phyloP scores from a whole-genome alignment of 2,329 filamentous ascomycete species.

The Botrytis fabae region DNA sequence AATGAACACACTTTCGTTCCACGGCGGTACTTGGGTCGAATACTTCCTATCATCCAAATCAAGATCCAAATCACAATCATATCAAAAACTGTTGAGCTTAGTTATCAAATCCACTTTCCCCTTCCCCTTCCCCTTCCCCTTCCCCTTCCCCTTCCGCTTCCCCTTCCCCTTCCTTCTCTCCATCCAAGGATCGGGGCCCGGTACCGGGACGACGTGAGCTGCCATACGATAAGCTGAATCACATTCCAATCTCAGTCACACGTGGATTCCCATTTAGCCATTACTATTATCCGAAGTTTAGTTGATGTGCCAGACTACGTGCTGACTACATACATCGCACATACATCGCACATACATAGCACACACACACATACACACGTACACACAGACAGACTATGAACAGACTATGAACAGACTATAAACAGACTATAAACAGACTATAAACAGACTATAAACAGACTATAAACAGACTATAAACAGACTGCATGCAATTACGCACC shows the following conservation, averaged over 20 bases:
- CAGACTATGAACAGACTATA: no score
- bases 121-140: neutral
- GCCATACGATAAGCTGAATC: neutral
- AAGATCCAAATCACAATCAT: neutral
- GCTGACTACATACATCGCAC: neutral
- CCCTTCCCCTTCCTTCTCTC: no score
- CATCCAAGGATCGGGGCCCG: neutral
- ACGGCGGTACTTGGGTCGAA: neutral
- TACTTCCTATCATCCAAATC: neutral
- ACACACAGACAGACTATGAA: no score
- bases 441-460: no score
- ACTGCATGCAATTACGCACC: neutral
- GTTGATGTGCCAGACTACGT: neutral
- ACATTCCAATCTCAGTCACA: neutral
- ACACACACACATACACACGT: no score
- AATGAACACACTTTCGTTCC: neutral
- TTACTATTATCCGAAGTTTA: neutral
- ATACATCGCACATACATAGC: no score
- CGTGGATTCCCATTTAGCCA: neutral
- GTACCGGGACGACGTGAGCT: neutral
- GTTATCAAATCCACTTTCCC: neutral
- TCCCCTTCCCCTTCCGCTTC: neutral
- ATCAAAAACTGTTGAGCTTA: conserved; percentile 4
- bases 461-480: no score
- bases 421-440: no score